Percentiles rank a stretch among this genome's conserved stretches.
phyloP scores from a whole-genome alignment of 2,329 filamentous ascomycete species.

The Diaporthe ampelina region DNA sequence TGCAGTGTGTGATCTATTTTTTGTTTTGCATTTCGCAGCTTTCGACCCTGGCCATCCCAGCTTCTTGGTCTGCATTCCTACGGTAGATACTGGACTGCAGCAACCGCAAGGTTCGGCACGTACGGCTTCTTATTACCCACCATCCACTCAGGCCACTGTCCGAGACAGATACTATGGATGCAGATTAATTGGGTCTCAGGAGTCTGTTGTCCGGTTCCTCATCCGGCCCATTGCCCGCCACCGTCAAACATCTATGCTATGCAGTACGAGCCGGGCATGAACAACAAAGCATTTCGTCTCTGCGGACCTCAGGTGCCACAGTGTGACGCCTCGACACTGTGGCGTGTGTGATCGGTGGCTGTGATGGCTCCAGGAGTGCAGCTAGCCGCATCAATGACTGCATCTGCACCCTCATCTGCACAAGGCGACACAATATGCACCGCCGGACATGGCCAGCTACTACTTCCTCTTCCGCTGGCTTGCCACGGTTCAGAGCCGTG shows the following conservation, averaged over 20 bases:
- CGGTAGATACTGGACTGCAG: background rate
- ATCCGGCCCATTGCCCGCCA: slow-evolving; percentile 13
- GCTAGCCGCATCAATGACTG: slow-evolving; percentile 15
- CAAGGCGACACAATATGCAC: slow-evolving; percentile 18
- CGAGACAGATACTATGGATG: slow-evolving; percentile 24
- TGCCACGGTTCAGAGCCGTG: slow-evolving; percentile 2
- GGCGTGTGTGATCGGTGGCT: slow-evolving; percentile 27
- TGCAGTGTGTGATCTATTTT: slow-evolving; percentile 27
- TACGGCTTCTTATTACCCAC: slow-evolving; percentile 19
- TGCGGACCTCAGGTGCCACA: slow-evolving; percentile 4
- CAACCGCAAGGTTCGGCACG: slow-evolving; percentile 26
- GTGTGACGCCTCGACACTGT: slow-evolving; percentile 22
- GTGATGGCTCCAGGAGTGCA: slow-evolving; percentile 30
- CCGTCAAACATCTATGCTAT: slow-evolving; percentile 20
- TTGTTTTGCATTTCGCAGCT: slow-evolving; percentile 28
- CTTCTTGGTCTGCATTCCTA: slow-evolving; percentile 20
- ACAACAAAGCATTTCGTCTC: slow-evolving; percentile 14
- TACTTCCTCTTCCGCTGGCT: background rate
- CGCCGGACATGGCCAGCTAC: slow-evolving; percentile 6
- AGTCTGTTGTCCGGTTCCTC: slow-evolving; percentile 31
- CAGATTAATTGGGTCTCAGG: slow-evolving; percentile 32
- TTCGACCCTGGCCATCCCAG: slow-evolving; percentile 12
- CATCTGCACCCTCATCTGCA: slow-evolving; percentile 23
- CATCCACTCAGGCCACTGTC: slow-evolving; percentile 15
- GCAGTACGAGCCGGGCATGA: slow-evolving; percentile 11